These are phyloP conservation scores for Aspergillus ruber DNA, from an alignment of 2,329 filamentous ascomycete species.

Conservation along the genomic window DNA sequence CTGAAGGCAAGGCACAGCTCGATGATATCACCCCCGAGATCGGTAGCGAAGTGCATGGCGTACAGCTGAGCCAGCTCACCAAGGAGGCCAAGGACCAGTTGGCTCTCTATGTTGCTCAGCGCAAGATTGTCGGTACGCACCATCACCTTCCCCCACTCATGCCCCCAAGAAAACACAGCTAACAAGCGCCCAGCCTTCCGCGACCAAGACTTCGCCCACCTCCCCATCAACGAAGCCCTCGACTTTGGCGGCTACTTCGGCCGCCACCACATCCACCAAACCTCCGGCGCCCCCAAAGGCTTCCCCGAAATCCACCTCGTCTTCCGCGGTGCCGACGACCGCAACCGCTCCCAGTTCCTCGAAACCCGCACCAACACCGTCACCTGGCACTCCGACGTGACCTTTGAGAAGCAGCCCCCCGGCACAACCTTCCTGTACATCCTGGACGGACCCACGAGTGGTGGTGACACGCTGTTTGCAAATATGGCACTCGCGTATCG, in stretches of 20 bases:
- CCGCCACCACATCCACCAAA: conserved; percentile 74
- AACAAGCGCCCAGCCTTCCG: conserved; percentile 52
- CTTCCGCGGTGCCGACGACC: conserved; percentile 63
- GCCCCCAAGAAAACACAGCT: not conserved
- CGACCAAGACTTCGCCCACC: conserved; percentile 64
- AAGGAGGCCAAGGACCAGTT: conserved; percentile 69
- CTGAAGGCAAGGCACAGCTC: conserved; percentile 37
- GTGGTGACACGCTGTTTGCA: conserved; percentile 78
- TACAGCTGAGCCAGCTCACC: conserved; percentile 64
- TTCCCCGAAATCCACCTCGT: conserved; percentile 73
- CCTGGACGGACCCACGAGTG: conserved; percentile 71
- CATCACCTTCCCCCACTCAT: no score
- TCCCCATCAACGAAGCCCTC: conserved; percentile 64
- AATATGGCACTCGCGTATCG: conserved; percentile 76
- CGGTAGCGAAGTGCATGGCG: conserved; percentile 63
- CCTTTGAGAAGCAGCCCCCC: conserved; percentile 81
- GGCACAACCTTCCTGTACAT: conserved; percentile 86
- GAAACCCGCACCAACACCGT: conserved; percentile 68
- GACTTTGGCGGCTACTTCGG: conserved; percentile 70
- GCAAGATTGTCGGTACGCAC: conserved; percentile 59
- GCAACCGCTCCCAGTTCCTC: conserved; percentile 56
- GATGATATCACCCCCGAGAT: conserved; percentile 65
- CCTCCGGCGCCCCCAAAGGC: conserved; percentile 66
- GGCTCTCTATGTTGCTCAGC: conserved; percentile 44
- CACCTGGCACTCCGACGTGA: conserved; percentile 84